phyloP scores from a whole-genome alignment of 495 filamentous ascomycete species.

The Penicillium cinerascens region DNA sequence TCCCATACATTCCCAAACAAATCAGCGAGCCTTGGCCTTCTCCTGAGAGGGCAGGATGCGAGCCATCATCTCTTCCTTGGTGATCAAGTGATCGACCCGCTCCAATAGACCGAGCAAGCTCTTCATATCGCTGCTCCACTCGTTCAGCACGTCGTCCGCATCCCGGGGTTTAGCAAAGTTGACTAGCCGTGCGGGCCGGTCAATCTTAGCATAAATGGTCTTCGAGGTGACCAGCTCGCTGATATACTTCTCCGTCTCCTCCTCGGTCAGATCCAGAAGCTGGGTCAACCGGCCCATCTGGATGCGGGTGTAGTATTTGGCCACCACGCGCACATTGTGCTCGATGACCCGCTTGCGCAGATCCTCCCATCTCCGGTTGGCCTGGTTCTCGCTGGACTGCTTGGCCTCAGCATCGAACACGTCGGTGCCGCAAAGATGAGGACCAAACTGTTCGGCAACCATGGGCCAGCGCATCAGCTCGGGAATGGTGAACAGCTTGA shows the following conservation, averaged over 20 bases:
- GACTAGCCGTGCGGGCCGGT: slow-evolving; percentile 85
- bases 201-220: slow-evolving; percentile 97
- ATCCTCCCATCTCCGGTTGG: slow-evolving; percentile 82
- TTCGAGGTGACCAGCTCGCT: slow-evolving; percentile 91
- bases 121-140: slow-evolving; percentile 99
- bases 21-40: slow-evolving; percentile 45
- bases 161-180: slow-evolving; percentile 90
- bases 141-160: slow-evolving; percentile 96
- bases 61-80: slow-evolving; percentile 99
- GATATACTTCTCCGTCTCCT: slow-evolving; percentile 97
- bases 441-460: slow-evolving; percentile 79
- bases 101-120: slow-evolving; percentile 86
- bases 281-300: slow-evolving; percentile 82
- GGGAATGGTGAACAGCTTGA: slow-evolving; percentile 91
- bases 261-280: slow-evolving; percentile 85
- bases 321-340: slow-evolving; percentile 95
- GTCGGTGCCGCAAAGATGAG: slow-evolving; percentile 85
- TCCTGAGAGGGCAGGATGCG: slow-evolving; percentile 77
- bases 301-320: slow-evolving; percentile 98
- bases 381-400: slow-evolving; percentile 67
- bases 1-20: slow-evolving; percentile 12
- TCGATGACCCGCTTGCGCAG: slow-evolving; percentile 97
- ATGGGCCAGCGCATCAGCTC: slow-evolving; percentile 98
- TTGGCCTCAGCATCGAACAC: slow-evolving; percentile 64
- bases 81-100: slow-evolving; percentile 96